These are phyloP conservation scores for Dictyostelium firmibasis DNA, from an alignment of 78 protist species.

Conservation along the genomic window DNA sequence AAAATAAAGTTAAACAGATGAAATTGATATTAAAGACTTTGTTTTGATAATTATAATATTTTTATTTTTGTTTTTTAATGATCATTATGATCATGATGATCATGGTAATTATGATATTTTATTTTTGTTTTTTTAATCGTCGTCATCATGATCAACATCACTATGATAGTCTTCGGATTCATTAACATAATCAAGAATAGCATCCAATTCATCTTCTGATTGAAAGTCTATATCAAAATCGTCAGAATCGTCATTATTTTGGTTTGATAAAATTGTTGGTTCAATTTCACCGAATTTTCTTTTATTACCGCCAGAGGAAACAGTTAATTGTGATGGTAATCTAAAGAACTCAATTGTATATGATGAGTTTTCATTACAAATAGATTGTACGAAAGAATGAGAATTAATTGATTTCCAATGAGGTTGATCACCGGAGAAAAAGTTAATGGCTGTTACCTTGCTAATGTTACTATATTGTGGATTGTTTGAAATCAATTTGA, in stretches of 20 bases:
- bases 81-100: too few relatives aligned
- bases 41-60: too few relatives aligned
- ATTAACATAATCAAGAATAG: too few relatives aligned
- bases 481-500: not conserved
- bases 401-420: not conserved
- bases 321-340: not conserved
- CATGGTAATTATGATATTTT: too few relatives aligned
- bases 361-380: not conserved
- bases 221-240: not conserved
- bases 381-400: not conserved
- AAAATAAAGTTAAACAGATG: too few relatives aligned
- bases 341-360: not conserved
- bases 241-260: not conserved
- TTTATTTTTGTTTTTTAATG: too few relatives aligned
- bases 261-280: not conserved
- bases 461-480: not conserved
- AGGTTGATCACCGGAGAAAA: not conserved
- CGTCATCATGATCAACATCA: too few relatives aligned
- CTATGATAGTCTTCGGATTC: too few relatives aligned
- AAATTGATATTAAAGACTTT: too few relatives aligned
- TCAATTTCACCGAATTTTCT: not conserved
- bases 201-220: too few relatives aligned
- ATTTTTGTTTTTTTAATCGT: too few relatives aligned
- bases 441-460: not conserved
- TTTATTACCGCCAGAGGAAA: not conserved